Evolutionary conservation across 108 stramenopile genomes (phyloP), one percentile per base, ranked within the genome.

Genomic region (Skeletonema costatum): DNA sequence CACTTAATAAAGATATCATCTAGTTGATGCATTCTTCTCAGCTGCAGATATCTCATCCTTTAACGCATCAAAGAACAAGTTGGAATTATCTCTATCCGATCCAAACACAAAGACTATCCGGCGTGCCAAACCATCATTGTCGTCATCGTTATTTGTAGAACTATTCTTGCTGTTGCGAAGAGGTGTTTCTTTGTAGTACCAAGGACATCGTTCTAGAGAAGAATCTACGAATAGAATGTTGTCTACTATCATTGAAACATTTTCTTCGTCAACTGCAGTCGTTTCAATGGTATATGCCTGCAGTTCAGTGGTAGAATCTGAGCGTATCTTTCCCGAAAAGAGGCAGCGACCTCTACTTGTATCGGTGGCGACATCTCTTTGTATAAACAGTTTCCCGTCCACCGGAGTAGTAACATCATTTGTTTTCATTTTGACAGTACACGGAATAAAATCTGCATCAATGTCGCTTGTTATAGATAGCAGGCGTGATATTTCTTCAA

Each of bases 341-440:
- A 64, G 63, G 38, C n/a, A 51, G 7, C 32, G 41, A 29, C 62
- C 19, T 46, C 16, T 73, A n/a, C 41, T 33, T n/a, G 30, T 17
- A 12, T 16, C 16, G 4, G 1, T 19, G 32, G 13, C 31, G 56
- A 32, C 11, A 4, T 19, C 3, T 59, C 16, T 59, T 59, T 35
- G 16, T 63, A 35, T n/a, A 5, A 46, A 38, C 4, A 73, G 41
- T 33, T 33, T 67, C 14, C 41, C 36, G 10, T 38, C 17, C 3
- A 44, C 6, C n/a, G 4, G 44, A n/a, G 31, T 30, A 63, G 32
- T 33, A 58, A 30, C 32, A 51, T 46, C 35, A 32, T 19, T 65
- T 5, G 69, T 59, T 66, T 31, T 78, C 46, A 78, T 66, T 46
- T 64, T 70, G 48, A 78, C 77, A 31, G 41, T n/a, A 32, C 77